These are phyloP conservation scores for Podaxis sp. DNA, from an alignment of 768 basidiomycete species.

Conservation along the genomic window DNA sequence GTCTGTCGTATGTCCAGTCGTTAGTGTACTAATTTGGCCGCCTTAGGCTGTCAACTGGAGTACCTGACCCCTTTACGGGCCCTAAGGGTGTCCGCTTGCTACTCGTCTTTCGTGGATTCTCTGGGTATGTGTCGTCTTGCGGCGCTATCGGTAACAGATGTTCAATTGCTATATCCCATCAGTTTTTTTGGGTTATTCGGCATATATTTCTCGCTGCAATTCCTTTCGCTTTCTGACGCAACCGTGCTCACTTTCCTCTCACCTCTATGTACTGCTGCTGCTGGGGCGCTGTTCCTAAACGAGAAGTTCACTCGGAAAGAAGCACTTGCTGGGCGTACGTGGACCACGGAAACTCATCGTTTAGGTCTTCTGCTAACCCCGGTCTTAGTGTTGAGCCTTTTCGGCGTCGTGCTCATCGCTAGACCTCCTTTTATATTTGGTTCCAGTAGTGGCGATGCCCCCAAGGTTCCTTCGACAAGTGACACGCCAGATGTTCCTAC, in stretches of 20 bases:
- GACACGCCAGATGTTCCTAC: conserved; percentile 17
- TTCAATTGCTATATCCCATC: neutral
- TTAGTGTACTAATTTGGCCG: conserved; percentile 19
- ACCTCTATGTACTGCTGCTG: conserved; percentile 60
- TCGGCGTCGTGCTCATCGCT: conserved; percentile 79
- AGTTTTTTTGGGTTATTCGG: conserved; percentile 74
- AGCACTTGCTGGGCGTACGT: conserved; percentile 43
- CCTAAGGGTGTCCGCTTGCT: conserved; percentile 63
- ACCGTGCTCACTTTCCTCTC: conserved; percentile 72
- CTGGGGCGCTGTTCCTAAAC: conserved; percentile 56
- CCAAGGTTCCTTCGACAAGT: neutral
- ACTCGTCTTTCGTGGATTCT: conserved; percentile 53
- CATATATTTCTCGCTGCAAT: conserved; percentile 67
- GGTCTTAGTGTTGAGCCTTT: conserved; percentile 51
- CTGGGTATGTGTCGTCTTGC: conserved; percentile 42
- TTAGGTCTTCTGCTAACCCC: neutral
- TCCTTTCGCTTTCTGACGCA: conserved; percentile 75
- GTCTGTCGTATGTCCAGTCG: neutral
- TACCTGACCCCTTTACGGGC: conserved; percentile 57
- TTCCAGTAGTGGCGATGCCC: neutral
- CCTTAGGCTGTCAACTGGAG: conserved; percentile 31
- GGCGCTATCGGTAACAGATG: neutral
- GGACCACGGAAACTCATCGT: neutral
- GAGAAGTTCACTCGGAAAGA: conserved; percentile 56
- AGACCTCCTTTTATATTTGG: conserved; percentile 76